Conservation (phyloP, 768 basidiomycete species). For the Phaeolepiota aurea region DNA sequence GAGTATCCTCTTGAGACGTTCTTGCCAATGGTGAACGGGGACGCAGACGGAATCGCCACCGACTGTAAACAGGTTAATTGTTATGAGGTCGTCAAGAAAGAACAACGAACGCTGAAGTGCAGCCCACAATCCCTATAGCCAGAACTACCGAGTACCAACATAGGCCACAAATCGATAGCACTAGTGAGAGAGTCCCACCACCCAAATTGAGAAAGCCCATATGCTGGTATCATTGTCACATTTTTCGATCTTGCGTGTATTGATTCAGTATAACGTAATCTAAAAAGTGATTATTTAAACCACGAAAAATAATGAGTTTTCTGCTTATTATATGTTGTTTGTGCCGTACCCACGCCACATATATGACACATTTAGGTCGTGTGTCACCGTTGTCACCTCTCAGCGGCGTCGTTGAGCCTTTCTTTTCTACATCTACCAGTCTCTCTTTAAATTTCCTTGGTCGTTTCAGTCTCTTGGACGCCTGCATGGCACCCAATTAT, state of each 20-base stretch:
- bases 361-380: too few species aligned
- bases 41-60: constrained; percentile 64
- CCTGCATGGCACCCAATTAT: constrained; percentile 26
- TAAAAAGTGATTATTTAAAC: too few species aligned
- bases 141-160: constrained; percentile 59
- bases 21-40: constrained; percentile 53
- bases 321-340: too few species aligned
- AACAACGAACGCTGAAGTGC: constrained; percentile 55
- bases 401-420: neutral
- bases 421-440: constrained; percentile 6
- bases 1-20: constrained; percentile 38
- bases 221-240: too few species aligned
- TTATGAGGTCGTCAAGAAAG: neutral
- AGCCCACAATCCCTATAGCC: constrained; percentile 61
- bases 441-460: constrained; percentile 15
- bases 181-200: constrained; percentile 2
- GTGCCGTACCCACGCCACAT: too few species aligned
- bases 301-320: too few species aligned
- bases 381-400: neutral
- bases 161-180: constrained; percentile 32
- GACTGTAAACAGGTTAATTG: constrained; percentile 31
- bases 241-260: too few species aligned
- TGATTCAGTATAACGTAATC: too few species aligned
- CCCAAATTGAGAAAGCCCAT: neutral
- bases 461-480: constrained; percentile 3